Conservation (phyloP, 768 basidiomycete species). For the Agrocybe praecox region DNA sequence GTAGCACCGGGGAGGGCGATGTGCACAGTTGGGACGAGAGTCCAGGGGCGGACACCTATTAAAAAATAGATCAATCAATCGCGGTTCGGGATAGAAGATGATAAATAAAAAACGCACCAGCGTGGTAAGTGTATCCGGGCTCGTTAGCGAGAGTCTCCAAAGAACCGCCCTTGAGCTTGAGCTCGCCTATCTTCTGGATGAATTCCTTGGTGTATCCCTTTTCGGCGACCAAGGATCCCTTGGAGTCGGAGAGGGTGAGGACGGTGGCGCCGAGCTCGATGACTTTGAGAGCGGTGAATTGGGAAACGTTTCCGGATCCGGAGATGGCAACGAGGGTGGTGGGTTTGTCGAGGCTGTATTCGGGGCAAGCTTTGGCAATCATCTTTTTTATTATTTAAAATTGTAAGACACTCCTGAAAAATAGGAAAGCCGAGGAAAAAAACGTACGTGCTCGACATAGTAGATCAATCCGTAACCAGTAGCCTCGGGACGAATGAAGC, state of each 20-base stretch:
- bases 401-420: neutral
- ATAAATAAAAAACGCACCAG: conserved; percentile 34
- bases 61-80: too few species aligned
- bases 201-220: conserved; percentile 61
- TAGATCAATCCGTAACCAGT: conserved; percentile 78
- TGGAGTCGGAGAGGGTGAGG: conserved; percentile 74
- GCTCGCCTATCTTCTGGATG: conserved; percentile 49
- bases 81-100: too few species aligned
- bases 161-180: conserved; percentile 57
- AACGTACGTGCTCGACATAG: conserved; percentile 69
- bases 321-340: conserved; percentile 57
- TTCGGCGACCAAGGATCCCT: conserved; percentile 63
- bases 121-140: conserved; percentile 50
- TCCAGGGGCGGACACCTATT: conserved; percentile 70
- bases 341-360: conserved; percentile 49
- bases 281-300: conserved; percentile 75
- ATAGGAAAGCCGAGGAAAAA: neutral
- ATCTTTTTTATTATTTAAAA: conserved; percentile 36
- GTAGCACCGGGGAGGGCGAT: conserved; percentile 73
- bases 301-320: conserved; percentile 76
- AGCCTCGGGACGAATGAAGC: conserved; percentile 74
- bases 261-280: conserved; percentile 76
- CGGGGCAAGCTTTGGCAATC: conserved; percentile 59
- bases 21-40: conserved; percentile 60
- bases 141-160: conserved; percentile 39